Evolutionary conservation across 305 asterid species (phyloP), one percentile per base, ranked within the genome.

Genomic region (Euphrasia arctica): DNA sequence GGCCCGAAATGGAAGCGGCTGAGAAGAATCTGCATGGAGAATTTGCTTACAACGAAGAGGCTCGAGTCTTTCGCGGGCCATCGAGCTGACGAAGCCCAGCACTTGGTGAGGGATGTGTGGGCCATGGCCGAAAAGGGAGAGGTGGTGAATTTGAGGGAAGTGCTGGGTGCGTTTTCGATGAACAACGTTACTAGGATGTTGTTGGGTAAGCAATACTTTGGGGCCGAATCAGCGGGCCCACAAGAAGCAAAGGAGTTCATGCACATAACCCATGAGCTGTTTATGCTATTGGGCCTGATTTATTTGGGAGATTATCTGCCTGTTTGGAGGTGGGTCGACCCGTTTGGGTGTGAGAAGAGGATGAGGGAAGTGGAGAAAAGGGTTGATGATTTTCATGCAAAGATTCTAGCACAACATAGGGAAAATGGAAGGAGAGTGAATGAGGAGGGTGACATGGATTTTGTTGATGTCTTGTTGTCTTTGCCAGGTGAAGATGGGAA

Each of bases 311-410:
- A 92, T 77, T 92, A 83, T 60, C 50, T 92, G 6, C 97, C 98
- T 36, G 32, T 87, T 42, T 92, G 98, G 98, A 82, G 97, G 63
- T 89, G 98, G 95, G 54, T 89, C 69, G 98, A 91, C 72, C 98
- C 95, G 34, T 81, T 70, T 60, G 82, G 95, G 1, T 82, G 88
- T 50, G 98, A 91, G 77, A 87, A 69, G 78, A 82, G 73, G 66
- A 91, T 91, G 98, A 85, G 79, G 73, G 81, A 78, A 8, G 85
- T 92, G 5, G 96, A 85, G 76, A 82, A 71, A 52, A 81, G 88
- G 41, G 83, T 92, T 0, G 97, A 92, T 74, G 93, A 83, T 66
- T 92, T 92, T 69, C 98, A 89, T 70, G 56, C 80, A 32, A 89
- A 77, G 68, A 92, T 92, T 62, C 78, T 92, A 22, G 84, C 81